These are phyloP conservation scores for Pseudoneurospora amorphoporcata DNA, from an alignment of 495 filamentous ascomycete genomes.

Conservation along the genomic window DNA sequence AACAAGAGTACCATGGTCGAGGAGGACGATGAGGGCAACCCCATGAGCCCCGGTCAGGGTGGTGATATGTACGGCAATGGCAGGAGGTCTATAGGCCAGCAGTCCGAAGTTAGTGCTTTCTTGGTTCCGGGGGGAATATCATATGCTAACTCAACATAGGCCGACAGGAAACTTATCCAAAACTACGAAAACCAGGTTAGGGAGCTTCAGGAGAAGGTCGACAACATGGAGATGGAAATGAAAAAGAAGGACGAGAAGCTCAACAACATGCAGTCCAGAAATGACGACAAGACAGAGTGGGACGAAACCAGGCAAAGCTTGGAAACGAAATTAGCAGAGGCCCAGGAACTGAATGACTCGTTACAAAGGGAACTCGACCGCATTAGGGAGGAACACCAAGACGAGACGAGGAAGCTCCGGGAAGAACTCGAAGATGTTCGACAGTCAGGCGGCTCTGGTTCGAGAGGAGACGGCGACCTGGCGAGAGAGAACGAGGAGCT, in stretches of 20 bases:
- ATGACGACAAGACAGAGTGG: conserved; percentile 58
- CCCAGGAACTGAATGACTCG: conserved; percentile 64
- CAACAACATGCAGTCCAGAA: conserved; percentile 27
- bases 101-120: conserved; percentile 37
- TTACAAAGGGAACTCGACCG: conserved; percentile 69
- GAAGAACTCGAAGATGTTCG: conserved; percentile 51
- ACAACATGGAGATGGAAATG: conserved; percentile 53
- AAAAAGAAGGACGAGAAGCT: conserved; percentile 42
- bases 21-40: conserved; percentile 68
- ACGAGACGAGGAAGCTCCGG: conserved; percentile 51
- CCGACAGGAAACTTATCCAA: conserved; percentile 59
- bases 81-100: conserved; percentile 37
- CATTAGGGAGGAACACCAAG: conserved; percentile 54
- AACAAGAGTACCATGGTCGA: conserved; percentile 98
- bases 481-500: conserved; percentile 63
- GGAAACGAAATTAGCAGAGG: conserved; percentile 68
- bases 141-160: conserved; percentile 24
- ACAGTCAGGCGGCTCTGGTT: conserved; percentile 18
- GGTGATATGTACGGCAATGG: conserved; percentile 57
- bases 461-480: conserved; percentile 45
- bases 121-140: neutral
- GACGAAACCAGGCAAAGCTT: conserved; percentile 59
- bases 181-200: conserved; percentile 71
- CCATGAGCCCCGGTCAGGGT: conserved; percentile 30
- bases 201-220: conserved; percentile 62